Conservation (phyloP, 371 early-diverging fungal genomes). For the Apophysomyces trapeziformis region DNA sequence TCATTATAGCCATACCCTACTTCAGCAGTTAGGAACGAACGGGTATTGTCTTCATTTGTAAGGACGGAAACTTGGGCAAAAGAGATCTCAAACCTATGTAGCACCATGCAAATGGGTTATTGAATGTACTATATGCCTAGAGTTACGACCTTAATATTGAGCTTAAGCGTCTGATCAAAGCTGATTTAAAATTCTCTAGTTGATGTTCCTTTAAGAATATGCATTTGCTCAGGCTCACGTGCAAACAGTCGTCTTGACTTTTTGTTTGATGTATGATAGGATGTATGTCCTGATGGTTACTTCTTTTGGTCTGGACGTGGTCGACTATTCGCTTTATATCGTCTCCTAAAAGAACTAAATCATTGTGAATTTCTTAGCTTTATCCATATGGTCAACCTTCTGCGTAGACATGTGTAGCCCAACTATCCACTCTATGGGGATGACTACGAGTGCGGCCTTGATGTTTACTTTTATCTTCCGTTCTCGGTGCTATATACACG, state of each 20-base stretch:
- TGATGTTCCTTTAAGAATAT: slow-evolving; percentile 44
- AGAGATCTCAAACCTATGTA: slow-evolving; percentile 25
- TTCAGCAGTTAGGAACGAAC: slow-evolving; percentile 50
- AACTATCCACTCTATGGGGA: slow-evolving; percentile 36
- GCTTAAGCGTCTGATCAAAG: slow-evolving; percentile 11
- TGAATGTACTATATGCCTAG: background rate
- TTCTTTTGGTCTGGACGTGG: background rate
- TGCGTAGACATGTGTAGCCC: slow-evolving; percentile 50
- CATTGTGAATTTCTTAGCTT: background rate
- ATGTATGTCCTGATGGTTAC: background rate
- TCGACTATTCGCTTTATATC: slow-evolving; percentile 17
- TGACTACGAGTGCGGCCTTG: slow-evolving; percentile 35
- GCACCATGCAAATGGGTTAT: no score
- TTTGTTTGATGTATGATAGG: slow-evolving; percentile 1
- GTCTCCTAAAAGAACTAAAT: slow-evolving; percentile 11
- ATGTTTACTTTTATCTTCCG: slow-evolving; percentile 17
- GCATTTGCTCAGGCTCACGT: slow-evolving; percentile 44
- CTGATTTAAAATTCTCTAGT: slow-evolving; percentile 27
- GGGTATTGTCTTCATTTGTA: slow-evolving; percentile 47
- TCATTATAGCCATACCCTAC: slow-evolving; percentile 50
- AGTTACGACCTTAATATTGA: background rate
- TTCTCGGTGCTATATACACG: background rate
- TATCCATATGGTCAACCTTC: slow-evolving; percentile 28
- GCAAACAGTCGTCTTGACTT: slow-evolving; percentile 19
- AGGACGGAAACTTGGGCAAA: slow-evolving; percentile 44